These are phyloP conservation scores for Lasiodiplodia sp. DNA, from an alignment of 2,329 filamentous ascomycete species.

Conservation along the genomic window DNA sequence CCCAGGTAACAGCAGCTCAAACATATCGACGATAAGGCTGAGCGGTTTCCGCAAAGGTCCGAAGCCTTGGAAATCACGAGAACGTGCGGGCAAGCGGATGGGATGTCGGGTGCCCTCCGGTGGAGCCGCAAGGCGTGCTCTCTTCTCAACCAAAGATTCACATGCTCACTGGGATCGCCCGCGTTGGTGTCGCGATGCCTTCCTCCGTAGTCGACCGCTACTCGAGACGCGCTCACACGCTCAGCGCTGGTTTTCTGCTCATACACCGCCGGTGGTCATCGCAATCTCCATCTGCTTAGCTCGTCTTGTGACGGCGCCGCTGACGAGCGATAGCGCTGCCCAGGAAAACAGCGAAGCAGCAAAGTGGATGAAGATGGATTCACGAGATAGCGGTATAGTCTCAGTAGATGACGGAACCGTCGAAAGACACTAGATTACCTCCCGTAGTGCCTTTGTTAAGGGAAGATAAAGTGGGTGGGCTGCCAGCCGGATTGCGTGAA, in stretches of 20 bases:
- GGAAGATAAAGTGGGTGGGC: background rate
- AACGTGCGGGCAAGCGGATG: background rate
- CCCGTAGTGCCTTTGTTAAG: slow-evolving; percentile 14
- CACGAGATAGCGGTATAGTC: slow-evolving; percentile 1
- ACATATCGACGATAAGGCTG: background rate
- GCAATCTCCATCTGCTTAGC: slow-evolving; percentile 5
- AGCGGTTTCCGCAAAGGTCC: background rate
- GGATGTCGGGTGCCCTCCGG: background rate
- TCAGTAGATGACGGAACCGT: slow-evolving; percentile 18
- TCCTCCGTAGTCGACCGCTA: background rate
- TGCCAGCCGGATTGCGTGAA: background rate
- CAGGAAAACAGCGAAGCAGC: slow-evolving; percentile 12
- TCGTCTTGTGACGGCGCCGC: slow-evolving; percentile 9
- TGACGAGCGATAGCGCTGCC: background rate
- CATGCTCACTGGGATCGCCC: background rate
- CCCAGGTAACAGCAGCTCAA: background rate
- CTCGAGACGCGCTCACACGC: background rate
- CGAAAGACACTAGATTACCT: slow-evolving; percentile 17
- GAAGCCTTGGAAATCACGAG: background rate
- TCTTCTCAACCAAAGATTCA: background rate
- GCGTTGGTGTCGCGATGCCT: background rate
- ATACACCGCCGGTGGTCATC: background rate
- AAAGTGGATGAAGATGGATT: slow-evolving; percentile 6
- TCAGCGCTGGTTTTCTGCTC: background rate
- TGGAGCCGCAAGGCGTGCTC: background rate